Percentiles rank a stretch among this genome's conserved stretches.
Conservation (phyloP, 1,139 yeast genomes). For the Williopsis jadinii region DNA sequence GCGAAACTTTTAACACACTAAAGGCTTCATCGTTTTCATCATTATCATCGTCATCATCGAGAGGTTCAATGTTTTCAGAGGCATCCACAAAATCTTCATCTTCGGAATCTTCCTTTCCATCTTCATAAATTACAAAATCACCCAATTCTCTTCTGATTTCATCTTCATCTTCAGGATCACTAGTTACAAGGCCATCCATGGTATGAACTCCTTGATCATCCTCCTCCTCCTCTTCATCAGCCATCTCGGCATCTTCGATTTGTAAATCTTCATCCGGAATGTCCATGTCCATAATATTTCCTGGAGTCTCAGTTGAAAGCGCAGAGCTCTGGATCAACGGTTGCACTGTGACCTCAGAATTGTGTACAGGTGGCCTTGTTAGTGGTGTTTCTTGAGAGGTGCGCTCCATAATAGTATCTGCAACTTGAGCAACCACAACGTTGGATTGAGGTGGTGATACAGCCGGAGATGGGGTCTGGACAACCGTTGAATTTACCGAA, state of each 20-base stretch:
- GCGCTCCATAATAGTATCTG: conserved; percentile 5
- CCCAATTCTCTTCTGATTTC: conserved; percentile 18
- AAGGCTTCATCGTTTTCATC: conserved; percentile 4
- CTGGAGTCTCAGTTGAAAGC: too few species aligned
- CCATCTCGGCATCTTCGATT: conserved; percentile 4
- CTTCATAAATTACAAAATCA: conserved; percentile 15
- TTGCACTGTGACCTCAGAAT: background rate
- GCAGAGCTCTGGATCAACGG: background rate
- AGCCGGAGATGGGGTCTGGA: background rate
- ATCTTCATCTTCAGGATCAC: conserved; percentile 22
- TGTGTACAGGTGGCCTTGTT: conserved; percentile 2
- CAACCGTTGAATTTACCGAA: conserved; percentile 1
- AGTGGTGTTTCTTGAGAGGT: conserved; percentile 2
- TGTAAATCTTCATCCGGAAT: conserved; percentile 1
- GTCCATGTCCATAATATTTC: background rate
- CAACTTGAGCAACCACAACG: conserved; percentile 4
- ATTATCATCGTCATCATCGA: conserved; percentile 2
- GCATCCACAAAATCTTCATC: conserved; percentile 11
- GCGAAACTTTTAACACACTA: conserved; percentile 7
- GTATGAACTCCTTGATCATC: conserved; percentile 15
- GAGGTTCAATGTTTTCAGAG: conserved; percentile 6
- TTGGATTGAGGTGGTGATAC: too few species aligned
- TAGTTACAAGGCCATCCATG: conserved; percentile 19
- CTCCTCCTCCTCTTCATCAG: conserved; percentile 17
- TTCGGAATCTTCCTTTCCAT: conserved; percentile 10